Evolutionary conservation across 306 rosid genomes (phyloP).

Genomic region (Neltuma alba): DNA sequence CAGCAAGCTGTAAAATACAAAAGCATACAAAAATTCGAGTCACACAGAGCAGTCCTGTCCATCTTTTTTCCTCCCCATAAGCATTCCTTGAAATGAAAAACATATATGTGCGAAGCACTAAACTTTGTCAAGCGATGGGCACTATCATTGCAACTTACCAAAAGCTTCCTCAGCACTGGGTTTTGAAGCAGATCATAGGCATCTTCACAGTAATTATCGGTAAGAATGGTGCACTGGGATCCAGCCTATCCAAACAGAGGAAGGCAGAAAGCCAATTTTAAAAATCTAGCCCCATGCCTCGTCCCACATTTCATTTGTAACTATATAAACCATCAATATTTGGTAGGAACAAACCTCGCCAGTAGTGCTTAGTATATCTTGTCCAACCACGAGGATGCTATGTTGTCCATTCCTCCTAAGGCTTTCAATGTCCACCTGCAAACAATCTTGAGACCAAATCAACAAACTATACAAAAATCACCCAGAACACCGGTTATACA

Average conservation of each 20-base stretch:
- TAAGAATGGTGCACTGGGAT: conserved; percentile 80
- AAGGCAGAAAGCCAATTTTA: not conserved
- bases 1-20: conserved; percentile 72
- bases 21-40: conserved; percentile 27
- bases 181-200: conserved; percentile 87
- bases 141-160: conserved; percentile 52
- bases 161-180: conserved; percentile 70
- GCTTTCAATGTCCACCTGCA: conserved; percentile 77
- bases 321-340: conserved; percentile 30
- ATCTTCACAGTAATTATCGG: conserved; percentile 88
- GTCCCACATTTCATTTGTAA: conserved; percentile 26
- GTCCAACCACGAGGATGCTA: conserved; percentile 67
- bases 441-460: conserved; percentile 29
- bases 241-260: conserved; percentile 58
- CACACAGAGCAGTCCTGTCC: not conserved
- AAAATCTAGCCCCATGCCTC: too few species aligned
- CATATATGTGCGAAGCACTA: not conserved
- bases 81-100: not conserved
- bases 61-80: not conserved
- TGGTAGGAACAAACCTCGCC: conserved; percentile 61
- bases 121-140: not conserved
- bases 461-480: conserved; percentile 30
- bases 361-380: conserved; percentile 62
- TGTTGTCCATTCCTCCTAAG: conserved; percentile 62
- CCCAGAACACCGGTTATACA: not conserved